Evolutionary conservation across 805 yeast species (phyloP), one percentile per base, ranked within the genome.

Genomic region (Metschnikowia arizonensis): DNA sequence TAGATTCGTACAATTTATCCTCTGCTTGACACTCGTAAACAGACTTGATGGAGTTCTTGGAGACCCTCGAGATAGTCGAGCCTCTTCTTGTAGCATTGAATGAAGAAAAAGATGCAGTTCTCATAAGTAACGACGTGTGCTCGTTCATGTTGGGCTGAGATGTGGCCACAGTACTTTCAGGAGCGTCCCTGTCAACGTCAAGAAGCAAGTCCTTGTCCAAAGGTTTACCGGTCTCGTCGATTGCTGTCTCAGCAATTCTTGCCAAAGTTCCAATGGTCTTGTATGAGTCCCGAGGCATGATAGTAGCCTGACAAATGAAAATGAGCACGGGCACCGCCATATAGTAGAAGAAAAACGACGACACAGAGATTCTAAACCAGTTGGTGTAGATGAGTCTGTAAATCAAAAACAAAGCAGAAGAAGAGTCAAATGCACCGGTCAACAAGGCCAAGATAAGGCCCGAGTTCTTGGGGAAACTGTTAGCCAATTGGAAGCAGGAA

Each of bases 351-450:
- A 91, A 91, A 63, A 90, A 90, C 32, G 61, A 68, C 17, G 70
- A 60, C 9, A 88, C 58, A 0, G 79, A 56, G 19, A 84, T 54
- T 28, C 64, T 50, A 12, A 60, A 43, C 40, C 70, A 48, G 43
- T 63, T 62, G 48, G 71, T 81, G 63, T 85, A 89, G 10, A 77
- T 57, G 14, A 88, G 49, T 55, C 96, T 70, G 68, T 89, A 91
- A 9, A 78, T 55, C 54, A 88, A 70, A 59, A 90, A 90, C 38
- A 90, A 74, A 0, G 96, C 97, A n/a, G 95, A 81, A 1, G 96
- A 86, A 0, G 96, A 76, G 63, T 91, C 97, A 60, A 90, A 89
- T 0, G 96, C 89, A n/a, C 97, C 97, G 0, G 97, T 88, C 41
- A 90, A 66, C 14, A 88, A 64, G 0, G 97, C 96, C 53, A 89